Base-by-base conservation (phyloP, 129 eudicot genomes). In the Pittosporum tobira region DNA sequence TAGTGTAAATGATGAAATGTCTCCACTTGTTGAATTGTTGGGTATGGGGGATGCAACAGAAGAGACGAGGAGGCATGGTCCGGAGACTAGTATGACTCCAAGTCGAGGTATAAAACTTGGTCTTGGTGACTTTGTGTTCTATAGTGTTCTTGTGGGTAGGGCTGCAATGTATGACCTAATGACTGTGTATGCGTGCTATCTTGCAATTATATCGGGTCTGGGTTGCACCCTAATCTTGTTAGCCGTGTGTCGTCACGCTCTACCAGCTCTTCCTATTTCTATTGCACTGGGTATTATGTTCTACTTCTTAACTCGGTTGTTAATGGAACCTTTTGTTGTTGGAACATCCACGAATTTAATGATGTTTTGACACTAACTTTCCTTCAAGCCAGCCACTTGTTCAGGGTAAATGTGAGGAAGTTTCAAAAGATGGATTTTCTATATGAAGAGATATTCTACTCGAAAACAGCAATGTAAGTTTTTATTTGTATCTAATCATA, bases 141-240 rank as follows among this genome's bases (percentile, higher is more conserved):
- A 93, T 55, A 87, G 99, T 52, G 96, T 93, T 61, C 89, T 93
- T 62, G 99, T 93, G 64, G 99, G 99, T 58, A 81, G 99, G 59
- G 99, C 99, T 38, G 99, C 99, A 20, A 87, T 93, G 99, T 93
- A 87, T 81, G 99, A 93, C 84, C 46, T 93, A n/a, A 83, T 93
- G 99, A 93, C 99, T 2, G 99, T 93, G 12, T 93, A 87, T 75
- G 99, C 99, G 40, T 93, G 99, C 77, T 93, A 93, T 72, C 96
- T 93, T 59, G 99, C 91, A 10, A 93, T 93, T 50, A 84, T 93
- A 65, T 93, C 93, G 24, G 99, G 99, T 26, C 81, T 93, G 65
- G 99, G 85, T 49, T 93, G 99, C 67, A 93, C 99, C 26, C 85
- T 93, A 26, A 81, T 93, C 51, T 70, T 93, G 80, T 75, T 93